Conservation (phyloP, 2,329 filamentous ascomycete species). For the Ambrosiella xylebori region DNA sequence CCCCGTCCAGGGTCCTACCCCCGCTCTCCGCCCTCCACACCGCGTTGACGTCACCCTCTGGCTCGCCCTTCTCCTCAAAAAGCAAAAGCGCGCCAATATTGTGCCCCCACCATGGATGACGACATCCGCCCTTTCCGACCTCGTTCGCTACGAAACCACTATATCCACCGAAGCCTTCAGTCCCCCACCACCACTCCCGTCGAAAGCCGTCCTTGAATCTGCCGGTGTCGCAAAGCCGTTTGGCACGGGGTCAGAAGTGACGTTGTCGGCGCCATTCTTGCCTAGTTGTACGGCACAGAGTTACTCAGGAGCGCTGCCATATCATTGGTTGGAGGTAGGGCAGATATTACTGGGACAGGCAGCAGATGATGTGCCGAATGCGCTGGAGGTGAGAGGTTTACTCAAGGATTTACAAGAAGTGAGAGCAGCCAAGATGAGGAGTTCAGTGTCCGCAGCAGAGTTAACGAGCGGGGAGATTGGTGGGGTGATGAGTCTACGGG, state of each 20-base stretch:
- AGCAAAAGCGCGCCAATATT: constrained; percentile 85
- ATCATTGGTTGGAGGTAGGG: constrained; percentile 86
- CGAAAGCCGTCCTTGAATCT: constrained; percentile 32
- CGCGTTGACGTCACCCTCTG: constrained; percentile 70
- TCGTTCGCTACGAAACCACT: constrained; percentile 68
- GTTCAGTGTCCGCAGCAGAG: constrained; percentile 54
- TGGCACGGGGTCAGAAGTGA: constrained; percentile 1
- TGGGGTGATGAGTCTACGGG: constrained; percentile 50
- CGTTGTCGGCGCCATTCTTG: constrained; percentile 58
- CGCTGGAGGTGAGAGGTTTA: constrained; percentile 57
- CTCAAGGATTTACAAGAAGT: constrained; percentile 74
- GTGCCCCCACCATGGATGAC: constrained; percentile 80
- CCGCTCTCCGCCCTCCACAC: constrained; percentile 62
- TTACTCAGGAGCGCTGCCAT: constrained; percentile 57
- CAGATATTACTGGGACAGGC: constrained; percentile 77
- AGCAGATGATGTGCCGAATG: constrained; percentile 59
- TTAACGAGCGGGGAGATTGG: constrained; percentile 36
- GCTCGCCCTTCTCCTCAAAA: constrained; percentile 88
- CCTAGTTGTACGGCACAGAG: constrained; percentile 54
- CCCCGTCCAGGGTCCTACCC: constrained; percentile 52
- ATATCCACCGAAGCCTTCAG: constrained; percentile 56
- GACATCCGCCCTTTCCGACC: constrained; percentile 53
- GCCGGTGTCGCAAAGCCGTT: constrained; percentile 17
- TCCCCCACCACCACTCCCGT: constrained; percentile 40
- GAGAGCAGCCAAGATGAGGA: constrained; percentile 72